Base-by-base conservation (phyloP, 2,329 filamentous ascomycete species). In the Myriosclerotinia curreyana region DNA sequence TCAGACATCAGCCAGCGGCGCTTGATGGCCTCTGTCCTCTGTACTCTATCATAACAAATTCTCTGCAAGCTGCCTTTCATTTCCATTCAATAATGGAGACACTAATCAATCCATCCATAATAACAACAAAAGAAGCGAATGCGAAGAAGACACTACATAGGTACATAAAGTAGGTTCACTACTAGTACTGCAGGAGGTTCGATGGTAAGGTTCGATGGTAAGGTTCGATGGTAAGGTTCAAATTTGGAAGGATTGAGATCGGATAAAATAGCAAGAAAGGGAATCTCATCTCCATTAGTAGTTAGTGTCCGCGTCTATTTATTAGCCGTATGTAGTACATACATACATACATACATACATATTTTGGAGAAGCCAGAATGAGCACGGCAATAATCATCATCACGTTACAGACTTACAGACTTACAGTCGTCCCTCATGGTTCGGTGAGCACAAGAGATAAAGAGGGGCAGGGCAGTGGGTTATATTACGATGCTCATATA, bases 401-500 rank as follows among this genome's bases (percentile, higher is more conserved):
- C n/a, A n/a, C n/a, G n/a, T n/a, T n/a, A n/a, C n/a, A n/a, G n/a
- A n/a, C n/a, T n/a, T n/a, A n/a, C n/a, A n/a, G n/a, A n/a, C n/a
- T n/a, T n/a, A n/a, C n/a, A 44, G 38, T 55, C 22, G 53, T 60
- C 31, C 14, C 38, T 60, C 38, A 55, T 40, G 31, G 60, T 40
- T 22, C 31, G 22, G n/a, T n/a, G n/a, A n/a, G n/a, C n/a, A n/a
- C n/a, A n/a, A n/a, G n/a, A n/a, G n/a, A n/a, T n/a, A n/a, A n/a
- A 65, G 68, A 67, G 69, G 67, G 65, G 66, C 61, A 66, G 12
- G 67, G 65, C 49, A n/a, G n/a, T n/a, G n/a, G 55, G 36, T 65
- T 67, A 71, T 72, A 71, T 64, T 34, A 69, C 65, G 68, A 71
- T 71, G 66, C 11, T 68, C 69, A 69, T 71, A 71, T 71, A 60